These are phyloP conservation scores for Populus hybrid DNA, from an alignment of 441 rosid species.

Conservation along the genomic window DNA sequence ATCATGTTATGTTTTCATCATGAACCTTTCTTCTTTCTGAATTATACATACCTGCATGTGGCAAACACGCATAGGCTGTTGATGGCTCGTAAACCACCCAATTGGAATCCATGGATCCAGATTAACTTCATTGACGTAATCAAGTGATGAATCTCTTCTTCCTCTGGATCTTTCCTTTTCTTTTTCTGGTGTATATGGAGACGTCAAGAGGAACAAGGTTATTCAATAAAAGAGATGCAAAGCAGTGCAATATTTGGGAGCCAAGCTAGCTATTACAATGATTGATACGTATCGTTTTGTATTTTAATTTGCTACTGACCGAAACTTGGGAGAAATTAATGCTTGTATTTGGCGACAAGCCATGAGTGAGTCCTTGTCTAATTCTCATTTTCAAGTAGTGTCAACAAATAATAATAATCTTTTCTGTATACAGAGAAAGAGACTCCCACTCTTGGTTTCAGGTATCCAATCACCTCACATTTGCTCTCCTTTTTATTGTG, in stretches of 20 bases:
- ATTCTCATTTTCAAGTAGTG: background rate
- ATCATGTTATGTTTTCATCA: background rate
- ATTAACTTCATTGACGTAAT: background rate
- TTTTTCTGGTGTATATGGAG: no score
- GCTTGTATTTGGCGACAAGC: background rate
- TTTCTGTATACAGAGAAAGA: background rate
- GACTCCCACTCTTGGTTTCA: constrained; percentile 10
- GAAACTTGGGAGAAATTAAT: background rate
- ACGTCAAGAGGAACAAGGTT: background rate
- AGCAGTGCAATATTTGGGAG: background rate
- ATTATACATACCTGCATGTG: background rate
- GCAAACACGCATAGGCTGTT: background rate
- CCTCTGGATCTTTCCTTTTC: background rate
- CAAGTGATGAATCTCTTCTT: background rate
- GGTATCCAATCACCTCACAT: background rate
- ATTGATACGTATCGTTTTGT: background rate
- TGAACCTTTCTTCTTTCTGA: background rate
- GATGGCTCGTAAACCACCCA: background rate
- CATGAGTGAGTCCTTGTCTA: background rate
- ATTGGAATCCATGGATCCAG: background rate
- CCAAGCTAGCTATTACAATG: background rate
- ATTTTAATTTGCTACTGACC: background rate
- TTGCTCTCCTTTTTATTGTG: background rate
- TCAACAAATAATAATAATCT: background rate
- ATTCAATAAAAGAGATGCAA: background rate